Percentiles rank a stretch among this genome's conserved stretches.
Evolutionary conservation across 257 asterid species (phyloP).

Genomic region (Buddleja alternifolia): DNA sequence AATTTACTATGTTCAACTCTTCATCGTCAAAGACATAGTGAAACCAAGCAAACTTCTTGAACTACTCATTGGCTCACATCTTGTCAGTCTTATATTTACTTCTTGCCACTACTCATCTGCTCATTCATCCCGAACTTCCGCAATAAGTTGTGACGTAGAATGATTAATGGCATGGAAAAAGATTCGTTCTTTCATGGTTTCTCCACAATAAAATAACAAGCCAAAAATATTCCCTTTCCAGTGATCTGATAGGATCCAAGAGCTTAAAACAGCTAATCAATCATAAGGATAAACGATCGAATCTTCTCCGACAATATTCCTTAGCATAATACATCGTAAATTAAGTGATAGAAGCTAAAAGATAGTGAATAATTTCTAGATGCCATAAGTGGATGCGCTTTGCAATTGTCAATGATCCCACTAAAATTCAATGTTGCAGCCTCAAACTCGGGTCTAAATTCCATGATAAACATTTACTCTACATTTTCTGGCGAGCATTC

Average conservation of each 20-base stretch:
- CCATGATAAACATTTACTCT: constrained; percentile 2
- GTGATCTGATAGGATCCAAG: background rate
- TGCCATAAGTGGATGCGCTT: background rate
- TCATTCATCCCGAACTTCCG: constrained; percentile 12
- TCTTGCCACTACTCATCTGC: background rate
- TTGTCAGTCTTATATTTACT: background rate
- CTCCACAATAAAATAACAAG: constrained; percentile 2
- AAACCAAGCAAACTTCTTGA: constrained; percentile 16
- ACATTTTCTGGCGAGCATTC: background rate
- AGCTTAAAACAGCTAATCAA: background rate
- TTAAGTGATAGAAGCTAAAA: background rate
- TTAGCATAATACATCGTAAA: background rate
- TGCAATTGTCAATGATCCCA: constrained; percentile 3
- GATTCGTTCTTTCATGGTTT: constrained; percentile 6
- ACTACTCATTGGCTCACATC: background rate
- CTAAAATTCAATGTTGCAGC: background rate
- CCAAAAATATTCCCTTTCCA: constrained; percentile 6
- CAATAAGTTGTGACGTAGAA: background rate
- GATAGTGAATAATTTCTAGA: too few relatives aligned
- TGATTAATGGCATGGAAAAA: background rate
- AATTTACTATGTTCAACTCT: too few relatives aligned
- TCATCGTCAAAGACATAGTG: too few relatives aligned
- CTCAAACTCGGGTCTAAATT: constrained; percentile 13
- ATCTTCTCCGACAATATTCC: background rate
- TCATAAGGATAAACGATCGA: background rate